Conservation (phyloP, 768 basidiomycete species). For the Tephrocybe sp. region DNA sequence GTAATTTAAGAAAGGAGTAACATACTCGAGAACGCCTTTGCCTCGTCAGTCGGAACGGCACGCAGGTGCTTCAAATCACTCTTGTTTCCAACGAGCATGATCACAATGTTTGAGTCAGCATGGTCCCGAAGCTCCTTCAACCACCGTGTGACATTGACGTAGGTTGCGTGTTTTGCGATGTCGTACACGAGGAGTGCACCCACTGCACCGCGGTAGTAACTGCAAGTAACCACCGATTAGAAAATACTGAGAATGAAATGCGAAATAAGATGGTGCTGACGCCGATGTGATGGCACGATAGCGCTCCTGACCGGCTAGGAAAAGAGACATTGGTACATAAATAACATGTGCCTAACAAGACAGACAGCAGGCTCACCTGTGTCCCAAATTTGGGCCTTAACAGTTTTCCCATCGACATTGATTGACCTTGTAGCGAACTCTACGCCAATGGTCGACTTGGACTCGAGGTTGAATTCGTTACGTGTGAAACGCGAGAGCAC, state of each 20-base stretch:
- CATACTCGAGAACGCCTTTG: slow-evolving; percentile 85
- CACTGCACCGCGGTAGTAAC: slow-evolving; percentile 97
- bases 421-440: slow-evolving; percentile 97
- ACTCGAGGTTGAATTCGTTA: slow-evolving; percentile 98
- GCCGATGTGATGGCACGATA: slow-evolving; percentile 98
- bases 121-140: slow-evolving; percentile 96
- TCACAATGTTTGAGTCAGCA: slow-evolving; percentile 90
- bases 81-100: slow-evolving; percentile 98
- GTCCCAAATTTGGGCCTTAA: slow-evolving; percentile 99
- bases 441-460: slow-evolving; percentile 98
- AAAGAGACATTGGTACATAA: slow-evolving; percentile 3
- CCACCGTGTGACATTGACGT: slow-evolving; percentile 93
- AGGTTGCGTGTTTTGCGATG: slow-evolving; percentile 92
- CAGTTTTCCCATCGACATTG: slow-evolving; percentile 93
- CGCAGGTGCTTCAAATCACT: slow-evolving; percentile 97
- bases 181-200: slow-evolving; percentile 93
- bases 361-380: slow-evolving; percentile 63
- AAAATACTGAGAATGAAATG: slow-evolving; percentile 1
- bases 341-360: background rate
- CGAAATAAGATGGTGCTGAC: slow-evolving; percentile 47
- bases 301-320: slow-evolving; percentile 91
- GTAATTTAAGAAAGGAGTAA: slow-evolving; percentile 16
- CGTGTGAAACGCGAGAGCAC: slow-evolving; percentile 99
- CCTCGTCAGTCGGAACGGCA: slow-evolving; percentile 97
- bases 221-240: slow-evolving; percentile 28